Base-by-base conservation (phyloP, 2,329 filamentous ascomycete species). In the Sordariomycetes sp. region DNA sequence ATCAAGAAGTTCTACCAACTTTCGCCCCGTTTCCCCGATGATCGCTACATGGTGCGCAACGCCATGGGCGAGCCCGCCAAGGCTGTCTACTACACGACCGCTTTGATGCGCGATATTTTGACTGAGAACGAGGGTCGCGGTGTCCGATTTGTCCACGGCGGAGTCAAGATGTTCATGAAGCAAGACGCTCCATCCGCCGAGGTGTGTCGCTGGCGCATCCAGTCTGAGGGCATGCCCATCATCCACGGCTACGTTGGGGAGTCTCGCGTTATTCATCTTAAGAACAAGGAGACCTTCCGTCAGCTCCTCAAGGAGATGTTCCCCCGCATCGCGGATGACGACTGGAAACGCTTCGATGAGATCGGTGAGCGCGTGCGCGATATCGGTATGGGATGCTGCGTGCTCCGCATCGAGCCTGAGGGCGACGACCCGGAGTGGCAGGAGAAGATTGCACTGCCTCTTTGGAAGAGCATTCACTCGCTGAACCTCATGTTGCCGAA, bases 91-190 rank as follows among this genome's bases (percentile, higher is more conserved):
- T 98, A 96, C 67, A 93, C 87, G 9, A 88, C 82, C 23, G 74
- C 76, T 5, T 71, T 96, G 10, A 82, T 86, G 16, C 82, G 87
- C 21, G 82, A 90, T 43, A 92, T 98, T 35, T 71, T 98, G 4
- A 75, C 71, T 4, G 73, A 82, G 51, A 98, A 98, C 55, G 87
- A 95, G 58, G 85, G 86, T 28, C 80, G 83, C 19, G 87, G 87
- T 30, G 81, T 96, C 59, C 94, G 92, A 56, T 94, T 98, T 53
- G 84, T 98, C 32, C 92, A 98, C 59, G 90, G 83, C 33, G 92
- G 92, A 43, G 88, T 98, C 21, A 94, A 94, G 64, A 96, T 96
- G 86, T 98, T 94, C 56, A 92, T 96, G 68, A 94, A 94, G 66
- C 90, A 96, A 58, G 87, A 95, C 51, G 82, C 86, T 0, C 88